Evolutionary conservation across 2,329 filamentous ascomycete species (phyloP), one percentile per base, ranked within the genome.

Genomic region (Diplodia sapinea): DNA sequence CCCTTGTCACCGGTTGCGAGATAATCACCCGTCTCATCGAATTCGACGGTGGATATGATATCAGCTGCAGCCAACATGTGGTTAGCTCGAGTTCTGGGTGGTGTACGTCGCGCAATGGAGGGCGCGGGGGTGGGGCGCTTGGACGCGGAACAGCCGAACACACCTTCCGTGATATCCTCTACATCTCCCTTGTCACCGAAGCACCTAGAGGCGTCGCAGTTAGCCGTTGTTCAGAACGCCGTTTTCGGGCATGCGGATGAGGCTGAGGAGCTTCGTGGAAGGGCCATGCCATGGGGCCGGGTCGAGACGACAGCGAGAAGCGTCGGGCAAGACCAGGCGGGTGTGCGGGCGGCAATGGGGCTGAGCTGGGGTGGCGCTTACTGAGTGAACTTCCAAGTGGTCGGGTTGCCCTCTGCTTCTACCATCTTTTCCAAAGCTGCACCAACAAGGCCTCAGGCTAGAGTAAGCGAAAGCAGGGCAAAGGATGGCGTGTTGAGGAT

Each of bases 301-400:
- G 40, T 33, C 29, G 20, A 47, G 50, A 8, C 50, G 23, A 36
- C 36, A 15, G 54, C 26, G 51, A 50, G 40, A 23, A 12, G 13
- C 23, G 50, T 15, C 23, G 50, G 11, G 50, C 38, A 47, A 47
- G n/a, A 47, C 43, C 38, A 50, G 52, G 9, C 43, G 38, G 17
- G 29, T 55, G 31, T 15, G 36, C 54, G 26, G 13, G 15, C 64
- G 52, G 54, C 31, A 59, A 50, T 38, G 43, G 23, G n/a, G 50
- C 31, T 13, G 31, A 40, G 43, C 43, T 59, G 43, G 47, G 47
- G 59, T 33, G 40, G 52, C 47, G 86, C 93, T 82, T 91, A 96
- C 94, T 98, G 94, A 82, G 94, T 98, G 85, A 98, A 98, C 87
- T 98, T 98, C 94, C 94, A 98, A 83, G 94, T 98, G 79, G 94